phyloP scores from a whole-genome alignment of 129 eudicot genomes.

The Apium graveolens region DNA sequence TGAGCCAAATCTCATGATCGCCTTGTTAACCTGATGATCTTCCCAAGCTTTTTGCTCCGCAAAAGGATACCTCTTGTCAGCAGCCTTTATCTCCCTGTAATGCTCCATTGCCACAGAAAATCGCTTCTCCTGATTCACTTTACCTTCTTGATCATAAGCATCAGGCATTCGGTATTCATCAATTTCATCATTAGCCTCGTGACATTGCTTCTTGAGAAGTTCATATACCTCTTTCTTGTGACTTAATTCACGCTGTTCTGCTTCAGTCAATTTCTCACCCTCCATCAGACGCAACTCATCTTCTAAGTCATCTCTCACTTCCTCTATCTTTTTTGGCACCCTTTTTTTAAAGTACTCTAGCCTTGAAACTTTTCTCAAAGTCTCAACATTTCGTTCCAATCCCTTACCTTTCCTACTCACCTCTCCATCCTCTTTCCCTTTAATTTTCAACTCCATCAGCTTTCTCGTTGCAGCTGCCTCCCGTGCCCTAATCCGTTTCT shows the following conservation, averaged over 20 bases:
- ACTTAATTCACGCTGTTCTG: not conserved
- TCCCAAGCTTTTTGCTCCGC: slow-evolving; percentile 32
- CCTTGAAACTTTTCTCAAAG: slow-evolving; percentile 16
- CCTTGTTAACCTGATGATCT: slow-evolving; percentile 28
- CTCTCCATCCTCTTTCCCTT: not conserved
- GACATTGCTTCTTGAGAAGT: not conserved
- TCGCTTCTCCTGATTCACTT: slow-evolving; percentile 33
- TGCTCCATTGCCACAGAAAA: slow-evolving; percentile 30
- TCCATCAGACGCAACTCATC: not conserved
- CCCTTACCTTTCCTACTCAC: slow-evolving; percentile 25
- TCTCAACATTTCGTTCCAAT: slow-evolving; percentile 55
- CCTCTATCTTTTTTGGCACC: not conserved
- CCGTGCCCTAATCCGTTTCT: not conserved
- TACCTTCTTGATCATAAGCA: slow-evolving; percentile 33
- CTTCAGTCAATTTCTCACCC: slow-evolving; percentile 1
- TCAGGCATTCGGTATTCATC: slow-evolving; percentile 23
- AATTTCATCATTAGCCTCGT: not conserved
- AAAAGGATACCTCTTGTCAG: slow-evolving; percentile 18
- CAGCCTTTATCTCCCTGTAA: slow-evolving; percentile 21
- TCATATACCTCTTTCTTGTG: not conserved
- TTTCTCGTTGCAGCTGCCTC: not conserved
- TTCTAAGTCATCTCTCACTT: not conserved
- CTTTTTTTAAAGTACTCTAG: not conserved
- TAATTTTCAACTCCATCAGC: slow-evolving; percentile 6
- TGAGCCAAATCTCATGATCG: slow-evolving; percentile 25